phyloP scores from a whole-genome alignment of 1,284 basidiomycete species.

The Athelia psychrophila region DNA sequence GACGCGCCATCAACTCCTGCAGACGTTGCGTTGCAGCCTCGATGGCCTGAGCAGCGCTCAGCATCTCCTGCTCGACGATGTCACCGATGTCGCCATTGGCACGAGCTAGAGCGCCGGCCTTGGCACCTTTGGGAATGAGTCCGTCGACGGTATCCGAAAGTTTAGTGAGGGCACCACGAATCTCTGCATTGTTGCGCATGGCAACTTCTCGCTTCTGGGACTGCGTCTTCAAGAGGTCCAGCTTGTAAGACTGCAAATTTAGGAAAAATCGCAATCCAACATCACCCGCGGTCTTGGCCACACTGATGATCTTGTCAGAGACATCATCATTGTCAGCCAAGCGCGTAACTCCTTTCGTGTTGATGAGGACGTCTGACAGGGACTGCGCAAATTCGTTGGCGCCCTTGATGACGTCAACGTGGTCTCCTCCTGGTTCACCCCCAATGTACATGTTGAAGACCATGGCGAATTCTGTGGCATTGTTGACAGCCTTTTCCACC shows the following conservation, averaged over 20 bases:
- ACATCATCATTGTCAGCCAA: conserved; percentile 90
- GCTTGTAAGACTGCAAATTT: conserved; percentile 94
- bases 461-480: conserved; percentile 94
- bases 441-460: conserved; percentile 91
- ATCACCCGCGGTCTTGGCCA: conserved; percentile 89
- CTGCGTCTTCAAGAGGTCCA: conserved; percentile 68
- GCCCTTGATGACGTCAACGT: conserved; percentile 97
- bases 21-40: conserved; percentile 90
- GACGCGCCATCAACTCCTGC: conserved; percentile 87
- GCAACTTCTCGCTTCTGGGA: conserved; percentile 84
- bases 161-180: conserved; percentile 76
- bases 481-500: conserved; percentile 95
- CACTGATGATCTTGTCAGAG: conserved; percentile 82
- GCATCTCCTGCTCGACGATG: conserved; percentile 96
- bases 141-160: conserved; percentile 87
- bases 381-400: conserved; percentile 97
- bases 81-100: conserved; percentile 95
- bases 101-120: conserved; percentile 67
- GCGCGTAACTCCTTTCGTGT: conserved; percentile 94
- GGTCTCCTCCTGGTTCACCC: conserved; percentile 87
- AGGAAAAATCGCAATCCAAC: conserved; percentile 91
- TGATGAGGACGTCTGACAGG: conserved; percentile 87
- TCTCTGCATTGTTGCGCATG: conserved; percentile 87
- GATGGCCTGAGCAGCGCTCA: conserved; percentile 90
- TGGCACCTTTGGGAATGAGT: conserved; percentile 82